Percentiles rank a stretch among this genome's conserved stretches.
Evolutionary conservation across 2,329 filamentous ascomycete genomes (phyloP).

Genomic region (Leptodontidium sp.): DNA sequence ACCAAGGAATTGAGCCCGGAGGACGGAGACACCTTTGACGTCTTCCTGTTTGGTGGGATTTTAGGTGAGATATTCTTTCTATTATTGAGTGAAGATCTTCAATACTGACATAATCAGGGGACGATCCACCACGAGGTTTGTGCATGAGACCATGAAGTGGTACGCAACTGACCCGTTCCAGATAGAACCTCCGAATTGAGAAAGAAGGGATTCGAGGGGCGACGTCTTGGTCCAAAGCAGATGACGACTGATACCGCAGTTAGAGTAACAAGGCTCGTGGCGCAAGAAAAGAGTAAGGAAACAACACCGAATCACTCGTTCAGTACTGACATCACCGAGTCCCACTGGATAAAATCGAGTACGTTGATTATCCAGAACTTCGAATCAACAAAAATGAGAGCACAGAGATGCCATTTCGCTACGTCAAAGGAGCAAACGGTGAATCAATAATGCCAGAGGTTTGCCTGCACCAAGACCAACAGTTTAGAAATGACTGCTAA

Average conservation of each 20-base stretch:
- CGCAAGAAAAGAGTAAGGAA: conserved; percentile 78
- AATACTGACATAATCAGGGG: conserved; percentile 63
- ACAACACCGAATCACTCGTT: neutral
- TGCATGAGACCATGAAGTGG: conserved; percentile 31
- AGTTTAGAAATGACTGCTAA: conserved; percentile 33
- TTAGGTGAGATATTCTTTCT: conserved; percentile 67
- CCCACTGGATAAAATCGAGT: conserved; percentile 79
- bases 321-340: conserved; percentile 58
- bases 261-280: conserved; percentile 87
- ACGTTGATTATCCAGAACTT: conserved; percentile 88
- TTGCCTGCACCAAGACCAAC: conserved; percentile 45
- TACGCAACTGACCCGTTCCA: conserved; percentile 48
- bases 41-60: conserved; percentile 96
- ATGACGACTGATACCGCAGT: conserved; percentile 99
- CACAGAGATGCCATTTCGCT: conserved; percentile 97
- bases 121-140: conserved; percentile 90
- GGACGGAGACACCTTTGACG: conserved; percentile 84
- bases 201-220: conserved; percentile 89
- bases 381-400: conserved; percentile 91
- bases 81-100: neutral
- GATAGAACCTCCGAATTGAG: conserved; percentile 96
- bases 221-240: conserved; percentile 88
- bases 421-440: conserved; percentile 79
- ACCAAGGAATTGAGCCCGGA: conserved; percentile 81
- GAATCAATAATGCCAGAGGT: conserved; percentile 93